These are phyloP conservation scores for Anthracocystis panici-leucophaei DNA, from an alignment of 1,284 basidiomycete species.

Conservation along the genomic window DNA sequence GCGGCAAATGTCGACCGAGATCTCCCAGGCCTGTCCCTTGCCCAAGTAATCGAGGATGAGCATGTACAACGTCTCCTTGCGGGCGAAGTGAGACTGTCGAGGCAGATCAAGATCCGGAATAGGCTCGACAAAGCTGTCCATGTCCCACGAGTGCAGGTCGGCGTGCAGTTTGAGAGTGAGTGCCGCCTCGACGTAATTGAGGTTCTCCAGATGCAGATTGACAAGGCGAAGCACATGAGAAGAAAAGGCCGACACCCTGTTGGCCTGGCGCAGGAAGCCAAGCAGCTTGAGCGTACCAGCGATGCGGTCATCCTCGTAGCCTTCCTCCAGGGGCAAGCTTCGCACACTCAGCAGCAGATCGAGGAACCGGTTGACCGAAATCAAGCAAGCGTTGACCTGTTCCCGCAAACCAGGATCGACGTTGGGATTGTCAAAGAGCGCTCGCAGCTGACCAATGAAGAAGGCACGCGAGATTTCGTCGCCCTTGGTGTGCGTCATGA, in stretches of 20 bases:
- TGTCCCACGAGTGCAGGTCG: slow-evolving; percentile 87
- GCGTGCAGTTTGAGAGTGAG: slow-evolving; percentile 87
- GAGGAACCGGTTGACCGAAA: slow-evolving; percentile 91
- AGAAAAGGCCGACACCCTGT: slow-evolving; percentile 63
- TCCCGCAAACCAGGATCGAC: slow-evolving; percentile 83
- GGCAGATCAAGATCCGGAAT: slow-evolving; percentile 78
- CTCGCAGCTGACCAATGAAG: slow-evolving; percentile 91
- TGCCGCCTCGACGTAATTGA: slow-evolving; percentile 91
- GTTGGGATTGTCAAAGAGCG: slow-evolving; percentile 84
- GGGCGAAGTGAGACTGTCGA: slow-evolving; percentile 90
- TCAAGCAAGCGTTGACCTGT: slow-evolving; percentile 84
- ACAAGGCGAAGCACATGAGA: slow-evolving; percentile 65
- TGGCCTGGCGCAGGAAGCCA: slow-evolving; percentile 64
- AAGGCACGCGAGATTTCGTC: slow-evolving; percentile 90
- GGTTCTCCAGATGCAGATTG: slow-evolving; percentile 78
- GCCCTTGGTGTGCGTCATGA: slow-evolving; percentile 88
- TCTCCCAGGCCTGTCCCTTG: slow-evolving; percentile 96
- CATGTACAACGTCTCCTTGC: slow-evolving; percentile 78
- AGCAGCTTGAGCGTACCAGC: slow-evolving; percentile 83
- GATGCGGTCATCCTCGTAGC: slow-evolving; percentile 82
- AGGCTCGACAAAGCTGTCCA: slow-evolving; percentile 79
- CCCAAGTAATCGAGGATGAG: slow-evolving; percentile 72
- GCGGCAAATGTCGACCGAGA: slow-evolving; percentile 90
- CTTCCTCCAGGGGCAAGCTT: slow-evolving; percentile 74
- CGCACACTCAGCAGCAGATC: slow-evolving; percentile 90